Base-by-base conservation (phyloP, 2,329 filamentous ascomycete genomes). In the Colletotrichum somersetense region DNA sequence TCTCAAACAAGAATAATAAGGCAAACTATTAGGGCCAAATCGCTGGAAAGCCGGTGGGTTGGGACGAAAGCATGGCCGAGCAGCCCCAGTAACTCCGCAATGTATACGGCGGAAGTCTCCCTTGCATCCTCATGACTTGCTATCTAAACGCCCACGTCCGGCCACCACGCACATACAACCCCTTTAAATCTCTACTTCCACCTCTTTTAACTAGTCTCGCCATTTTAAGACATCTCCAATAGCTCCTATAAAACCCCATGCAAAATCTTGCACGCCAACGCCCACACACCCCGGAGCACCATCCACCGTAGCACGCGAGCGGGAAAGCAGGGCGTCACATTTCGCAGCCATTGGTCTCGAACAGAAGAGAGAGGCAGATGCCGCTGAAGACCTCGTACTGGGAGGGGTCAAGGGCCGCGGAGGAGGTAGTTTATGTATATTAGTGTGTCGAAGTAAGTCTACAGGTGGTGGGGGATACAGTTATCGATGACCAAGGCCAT, bases 401-500 rank as follows among this genome's bases (percentile, higher is more conserved):
- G 11, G 33, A 73, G 35, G 2, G 57, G 33, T 5, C 20, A 18
- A 10, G 70, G 67, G 44, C 57, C 38, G 42, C 20, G 20, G 20
- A 57, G 10, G 26, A 62, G 55, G 61, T 70, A 53, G 18, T n/a
- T 0, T 7, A 57, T 40, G 23, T 59, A 57, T 5, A 20, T 18
- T 33, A 50, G 12, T 7, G 23, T 20, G 40, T 64, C 65, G 33
- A 4, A 16, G 23, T n/a, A 6, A 18, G 48, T 71, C 55, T 62
- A 73, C 20, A 46, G 7, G 14, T 61, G 61, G 7, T 20, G 38
- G 42, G 33, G 20, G 40, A 71, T n/a, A 48, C 42, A 7, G 61
- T 61, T 59, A 35, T 71, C 42, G 35, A 71, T 18, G 16, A 71
- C 66, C 12, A 52, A 40, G n/a, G 56, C 61, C 70, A 71, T 69